Evolutionary conservation across 148 eudicot species (phyloP), one percentile per base, ranked within the genome.

Genomic region (Polygonum aviculare): DNA sequence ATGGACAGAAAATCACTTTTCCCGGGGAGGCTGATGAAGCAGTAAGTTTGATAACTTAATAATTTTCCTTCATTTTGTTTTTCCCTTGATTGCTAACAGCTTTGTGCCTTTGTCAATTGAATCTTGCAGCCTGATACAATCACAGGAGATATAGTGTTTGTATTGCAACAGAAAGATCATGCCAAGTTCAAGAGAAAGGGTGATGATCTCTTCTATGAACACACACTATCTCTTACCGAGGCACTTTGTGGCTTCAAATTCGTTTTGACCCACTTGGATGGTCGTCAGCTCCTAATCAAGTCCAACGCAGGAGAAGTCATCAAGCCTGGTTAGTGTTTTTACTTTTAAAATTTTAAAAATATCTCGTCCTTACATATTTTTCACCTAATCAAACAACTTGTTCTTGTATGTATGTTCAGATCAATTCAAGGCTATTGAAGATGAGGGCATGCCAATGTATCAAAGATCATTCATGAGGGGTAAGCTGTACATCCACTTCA

Each of bases 401-500:
- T n/a, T 26, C 9, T 73, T 2, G 14, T 47, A 9, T 3, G 2
- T 62, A 26, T 18, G 12, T 75, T 73, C 84, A 90, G 96, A 89
- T 84, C 83, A 83, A 83, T 89, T 63, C 77, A 91, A 91, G 88
- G 96, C 88, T 36, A 88, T 91, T 31, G 86, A 91, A 35, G 96
- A 91, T 45, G 96, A 91, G 79, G 96, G 96, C 0, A 91, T 91
- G 96, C 89, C 89, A 0, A 86, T 91, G 51, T 85, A 89, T 82
- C 96, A 89, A 74, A 91, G 92, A 82, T 85, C 90, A 7, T 91
- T 87, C 85, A 86, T 88, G 92, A 91, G 80, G 80, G 96, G 96
- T 59, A 90, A 87, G 83, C 44, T 88, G 52, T 90, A 88, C 75
- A 81, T 90, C 39, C 95, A 90, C 74, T 88, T 90, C 78, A 76